Evolutionary conservation across 2,329 filamentous ascomycete species (phyloP), one percentile per base, ranked within the genome.

Genomic region (Pseudonectria foliicola): DNA sequence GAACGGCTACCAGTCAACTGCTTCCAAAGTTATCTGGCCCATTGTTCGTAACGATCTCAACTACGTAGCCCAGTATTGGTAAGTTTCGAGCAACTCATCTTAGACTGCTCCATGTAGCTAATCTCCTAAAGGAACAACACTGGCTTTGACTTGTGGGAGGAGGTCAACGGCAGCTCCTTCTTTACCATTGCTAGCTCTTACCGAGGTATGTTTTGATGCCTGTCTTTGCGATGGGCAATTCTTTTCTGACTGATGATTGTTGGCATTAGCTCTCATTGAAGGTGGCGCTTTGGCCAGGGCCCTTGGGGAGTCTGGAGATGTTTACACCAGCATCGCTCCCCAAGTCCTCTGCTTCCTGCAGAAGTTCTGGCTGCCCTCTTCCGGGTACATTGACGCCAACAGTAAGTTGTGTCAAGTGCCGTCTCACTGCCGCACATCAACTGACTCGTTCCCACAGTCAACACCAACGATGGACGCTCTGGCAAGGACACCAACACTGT

Each of bases 81-180:
- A 34, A 40, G 58, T 37, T 3, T 12, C 10, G 1, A 13, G 11
- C 13, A 10, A 23, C 15, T 13, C 6, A 18, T 16, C 3, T 13
- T 8, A 12, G 7, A n/a, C 16, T 7, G 8, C 6, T 8, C 6
- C 7, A 11, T 10, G 25, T 10, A 15, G 18, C 40, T 42, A 18
- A 48, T 31, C 11, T 6, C 7, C 1, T 4, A 2, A 6, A 68
- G 64, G 71, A 76, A 75, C 52, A 59, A 67, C 43, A 74, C 71
- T 0, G 73, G 73, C 6, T 92, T 78, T 50, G 86, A 93, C 56
- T 70, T 93, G 3, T 92, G 86, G 86, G 86, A 92, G 56, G 86
- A 92, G 56, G 75, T 89, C 11, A 65, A 68, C 15, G 82, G 84
- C 27, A 80, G 75, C 14, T 88, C 83, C 1, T 92, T 89, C 66